phyloP scores from a whole-genome alignment of 73 alveolate genomes.

The Paramecium sonneborni region DNA sequence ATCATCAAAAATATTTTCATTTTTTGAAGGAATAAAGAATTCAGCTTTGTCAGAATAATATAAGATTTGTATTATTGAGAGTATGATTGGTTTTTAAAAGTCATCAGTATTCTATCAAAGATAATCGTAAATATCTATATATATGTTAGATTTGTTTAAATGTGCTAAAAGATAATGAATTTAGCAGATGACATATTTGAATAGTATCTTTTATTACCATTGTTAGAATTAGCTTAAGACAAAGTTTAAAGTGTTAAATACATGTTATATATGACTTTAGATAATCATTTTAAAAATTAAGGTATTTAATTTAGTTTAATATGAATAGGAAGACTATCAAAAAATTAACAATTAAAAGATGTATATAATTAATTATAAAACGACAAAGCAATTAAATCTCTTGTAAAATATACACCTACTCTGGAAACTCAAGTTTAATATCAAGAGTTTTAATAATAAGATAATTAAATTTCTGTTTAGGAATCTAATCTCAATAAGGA shows the following conservation, averaged over 20 bases:
- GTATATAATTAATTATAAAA: background rate
- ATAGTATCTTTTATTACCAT: background rate
- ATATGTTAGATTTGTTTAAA: background rate
- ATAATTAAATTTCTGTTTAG: background rate
- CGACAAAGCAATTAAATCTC: background rate
- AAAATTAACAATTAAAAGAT: background rate
- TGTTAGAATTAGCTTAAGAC: conserved; percentile 28
- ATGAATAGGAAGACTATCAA: background rate
- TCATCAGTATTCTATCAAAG: conserved; percentile 1
- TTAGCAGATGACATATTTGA: background rate
- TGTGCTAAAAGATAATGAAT: conserved; percentile 16
- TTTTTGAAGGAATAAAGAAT: conserved; percentile 11
- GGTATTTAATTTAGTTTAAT: background rate
- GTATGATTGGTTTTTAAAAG: conserved; percentile 17
- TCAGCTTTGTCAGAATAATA: background rate
- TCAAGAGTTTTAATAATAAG: background rate
- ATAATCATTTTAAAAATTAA: background rate
- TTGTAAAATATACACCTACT: background rate
- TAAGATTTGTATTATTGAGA: background rate
- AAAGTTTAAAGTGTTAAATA: conserved; percentile 21
- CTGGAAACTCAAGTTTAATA: background rate
- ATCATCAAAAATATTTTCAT: conserved; percentile 33
- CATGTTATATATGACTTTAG: background rate
- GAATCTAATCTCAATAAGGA: background rate
- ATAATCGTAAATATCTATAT: background rate